Evolutionary conservation across 345 rosid genomes (phyloP).

Genomic region (Populus deltoides): DNA sequence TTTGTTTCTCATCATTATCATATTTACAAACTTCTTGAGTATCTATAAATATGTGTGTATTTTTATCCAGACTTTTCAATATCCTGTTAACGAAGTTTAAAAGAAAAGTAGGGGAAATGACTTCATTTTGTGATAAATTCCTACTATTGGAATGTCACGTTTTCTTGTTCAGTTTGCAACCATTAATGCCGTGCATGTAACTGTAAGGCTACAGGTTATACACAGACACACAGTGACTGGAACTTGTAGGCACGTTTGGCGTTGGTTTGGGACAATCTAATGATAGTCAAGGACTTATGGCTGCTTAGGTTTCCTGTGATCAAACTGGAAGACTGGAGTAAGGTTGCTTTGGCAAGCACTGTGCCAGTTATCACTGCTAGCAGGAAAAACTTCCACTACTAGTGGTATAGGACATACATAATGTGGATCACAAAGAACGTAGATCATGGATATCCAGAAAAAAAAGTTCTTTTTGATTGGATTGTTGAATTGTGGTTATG

Average conservation of each 20-base stretch:
- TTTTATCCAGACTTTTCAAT: neutral
- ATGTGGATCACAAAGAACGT: neutral
- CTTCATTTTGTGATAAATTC: neutral
- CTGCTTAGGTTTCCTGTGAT: neutral
- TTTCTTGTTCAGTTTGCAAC: neutral
- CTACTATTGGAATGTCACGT: neutral
- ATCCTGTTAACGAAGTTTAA: neutral
- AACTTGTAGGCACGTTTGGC: neutral
- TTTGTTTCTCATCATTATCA: constrained; percentile 23
- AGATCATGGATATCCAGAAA: neutral
- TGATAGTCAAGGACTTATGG: neutral
- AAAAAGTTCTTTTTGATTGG: neutral
- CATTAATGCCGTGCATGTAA: neutral
- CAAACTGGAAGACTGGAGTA: neutral
- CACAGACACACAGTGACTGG: neutral
- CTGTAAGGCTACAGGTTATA: neutral
- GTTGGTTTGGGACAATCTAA: neutral
- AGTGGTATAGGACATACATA: neutral
- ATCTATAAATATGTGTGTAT: neutral
- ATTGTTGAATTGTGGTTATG: neutral
- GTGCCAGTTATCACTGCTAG: neutral
- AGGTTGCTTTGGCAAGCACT: neutral
- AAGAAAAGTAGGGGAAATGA: neutral
- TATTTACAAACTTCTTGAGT: neutral
- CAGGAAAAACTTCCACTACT: neutral